Percentiles rank a stretch among this genome's conserved stretches.
These are phyloP conservation scores for Populus alba DNA, from an alignment of 345 rosid species.

Conservation along the genomic window DNA sequence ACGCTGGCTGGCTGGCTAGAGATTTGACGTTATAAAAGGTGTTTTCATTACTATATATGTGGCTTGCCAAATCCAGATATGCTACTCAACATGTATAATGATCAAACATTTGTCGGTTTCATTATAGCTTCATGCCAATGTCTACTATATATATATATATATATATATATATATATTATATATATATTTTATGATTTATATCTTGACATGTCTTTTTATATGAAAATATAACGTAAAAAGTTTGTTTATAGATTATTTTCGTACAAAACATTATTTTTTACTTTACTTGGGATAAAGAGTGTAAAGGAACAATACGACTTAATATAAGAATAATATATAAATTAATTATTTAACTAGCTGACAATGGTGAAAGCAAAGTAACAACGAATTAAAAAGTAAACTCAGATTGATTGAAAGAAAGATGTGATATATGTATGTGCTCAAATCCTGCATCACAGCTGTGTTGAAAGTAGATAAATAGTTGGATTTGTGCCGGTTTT, in stretches of 20 bases:
- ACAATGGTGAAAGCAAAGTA: not conserved
- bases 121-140: not conserved
- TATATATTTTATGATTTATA: not conserved
- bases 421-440: too few species aligned
- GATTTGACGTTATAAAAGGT: not conserved
- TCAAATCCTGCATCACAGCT: too few species aligned
- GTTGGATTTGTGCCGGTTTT: too few species aligned
- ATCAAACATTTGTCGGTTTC: constrained; percentile 9
- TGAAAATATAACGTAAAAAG: too few species aligned
- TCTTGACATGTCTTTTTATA: not conserved
- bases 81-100: not conserved
- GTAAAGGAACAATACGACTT: not conserved
- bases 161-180: too few species aligned
- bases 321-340: not conserved
- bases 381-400: too few species aligned
- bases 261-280: not conserved
- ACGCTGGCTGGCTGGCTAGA: not conserved
- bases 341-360: not conserved
- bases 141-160: not conserved
- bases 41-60: not conserved
- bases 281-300: not conserved
- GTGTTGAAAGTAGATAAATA: too few species aligned
- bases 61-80: not conserved
- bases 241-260: not conserved
- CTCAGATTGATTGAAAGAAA: too few species aligned